Base-by-base conservation (phyloP, 805 yeast species). In the Zygosaccharomyces rouxii region DNA sequence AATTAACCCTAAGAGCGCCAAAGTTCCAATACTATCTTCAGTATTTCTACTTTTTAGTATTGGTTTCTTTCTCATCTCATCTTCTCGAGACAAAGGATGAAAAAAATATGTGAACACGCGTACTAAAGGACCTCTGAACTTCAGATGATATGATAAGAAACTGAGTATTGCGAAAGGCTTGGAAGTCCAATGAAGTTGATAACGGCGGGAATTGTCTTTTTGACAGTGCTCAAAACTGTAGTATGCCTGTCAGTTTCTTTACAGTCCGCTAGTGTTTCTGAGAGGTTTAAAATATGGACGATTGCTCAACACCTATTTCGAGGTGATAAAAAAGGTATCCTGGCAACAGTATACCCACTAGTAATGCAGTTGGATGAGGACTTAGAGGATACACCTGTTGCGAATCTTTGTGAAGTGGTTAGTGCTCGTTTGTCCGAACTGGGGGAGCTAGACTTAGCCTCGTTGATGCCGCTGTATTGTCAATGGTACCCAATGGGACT, bases 401-500 rank as follows among this genome's bases (percentile, higher is more conserved):
- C 18, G 16, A 23, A n/a, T n/a, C 16, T 16, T 21, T 39, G 42
- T 44, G 28, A 11, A 22, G 11, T 19, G 10, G 44, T 31, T 43
- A 10, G 35, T 48, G 25, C 9, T 38, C 26, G 28, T 53, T 14
- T 30, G 26, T 6, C 25, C 13, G 10, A 42, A 50, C 13, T 52
- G 42, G 38, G 47, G 35, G 33, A 33, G 33, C 35, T 37, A 38
- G 57, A 55, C 26, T 16, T 46, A 18, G 58, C 58, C 11, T 43
- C 53, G 4, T 35, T 59, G n/a, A 35, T 61, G 29, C 53, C 56
- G 13, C 31, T 52, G 3, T 55, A 53, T 38, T 47, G 47, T 35
- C 41, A 49, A 9, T 18, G 53, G 25, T 57, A 58, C 29, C 64
- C 66, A 7, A 55, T 51, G 60, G 60, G 58, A 5, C 19, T 49